Base-by-base conservation (phyloP, 805 yeast species). In the Suhomyces pyralidae region DNA sequence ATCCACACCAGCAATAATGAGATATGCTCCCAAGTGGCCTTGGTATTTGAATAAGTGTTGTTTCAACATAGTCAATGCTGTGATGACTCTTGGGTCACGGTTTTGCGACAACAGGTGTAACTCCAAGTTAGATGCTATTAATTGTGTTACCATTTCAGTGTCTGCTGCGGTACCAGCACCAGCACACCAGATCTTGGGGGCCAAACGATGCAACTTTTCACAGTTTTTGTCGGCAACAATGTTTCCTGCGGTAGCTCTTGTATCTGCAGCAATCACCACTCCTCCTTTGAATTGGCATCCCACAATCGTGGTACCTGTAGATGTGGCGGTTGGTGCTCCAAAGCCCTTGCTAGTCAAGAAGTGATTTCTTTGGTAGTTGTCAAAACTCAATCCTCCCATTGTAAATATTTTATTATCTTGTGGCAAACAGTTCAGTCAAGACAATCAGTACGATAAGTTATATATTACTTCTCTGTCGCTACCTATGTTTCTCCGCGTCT, bases 91-190 rank as follows among this genome's bases (percentile, higher is more conserved):
- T 44, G 99, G 98, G 61, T 85, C 83, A 61, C 98, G 84, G 55
- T 84, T 84, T 32, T 93, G 85, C 62, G 87, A 84, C 72, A 91
- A 77, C 7, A 96, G 78, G 70, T 93, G 99, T 56, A 94, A 77
- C 72, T 94, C 99, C 58, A 94, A 76, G 68, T 93, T 92, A 38
- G 97, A 89, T 36, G 90, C 83, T 60, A 91, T 91, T 65, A 94
- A 79, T 70, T 91, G 97, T 5, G 99, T 94, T 40, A 94, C 98
- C 84, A 91, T 90, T 70, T 94, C 98, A 10, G 97, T 94, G 69
- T 94, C 99, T 7, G 99, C 98, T 28, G 99, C 99, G n/a, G 99
- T 94, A 70, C 99, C 99, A 3, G 99, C 99, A 64, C 99, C 99
- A 49, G 99, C 99, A 84, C 99, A 93, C 97, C 97, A 93, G 67